Conservation (phyloP, 208 protist genomes). For the Crithidia mellificae region DNA sequence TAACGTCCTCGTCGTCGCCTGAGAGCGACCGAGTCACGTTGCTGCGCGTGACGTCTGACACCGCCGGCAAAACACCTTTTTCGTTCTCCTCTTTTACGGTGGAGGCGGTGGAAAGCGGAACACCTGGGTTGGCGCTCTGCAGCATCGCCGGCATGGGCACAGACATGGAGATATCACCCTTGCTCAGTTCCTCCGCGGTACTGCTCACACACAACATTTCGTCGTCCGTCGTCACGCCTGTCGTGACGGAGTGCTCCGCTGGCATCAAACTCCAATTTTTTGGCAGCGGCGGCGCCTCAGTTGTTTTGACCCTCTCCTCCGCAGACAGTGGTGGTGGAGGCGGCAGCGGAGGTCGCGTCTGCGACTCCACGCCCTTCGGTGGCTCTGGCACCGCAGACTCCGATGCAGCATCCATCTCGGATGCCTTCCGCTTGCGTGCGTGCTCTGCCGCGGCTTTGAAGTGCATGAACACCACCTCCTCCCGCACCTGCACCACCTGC, state of each 20-base stretch:
- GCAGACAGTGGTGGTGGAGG: not conserved
- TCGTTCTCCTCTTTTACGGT: not conserved
- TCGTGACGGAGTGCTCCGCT: not conserved
- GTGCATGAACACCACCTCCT: slow-evolving; percentile 78
- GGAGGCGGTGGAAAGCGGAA: not conserved
- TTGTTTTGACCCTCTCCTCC: too few relatives aligned
- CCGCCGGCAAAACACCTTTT: not conserved
- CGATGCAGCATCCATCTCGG: not conserved
- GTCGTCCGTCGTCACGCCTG: slow-evolving; percentile 1
- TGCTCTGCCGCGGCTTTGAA: slow-evolving; percentile 16
- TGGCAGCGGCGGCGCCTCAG: too few relatives aligned
- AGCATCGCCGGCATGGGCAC: slow-evolving; percentile 2
- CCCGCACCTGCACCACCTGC: slow-evolving; percentile 63
- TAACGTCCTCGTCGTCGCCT: not conserved
- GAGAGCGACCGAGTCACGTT: too few relatives aligned
- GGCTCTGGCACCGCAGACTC: not conserved
- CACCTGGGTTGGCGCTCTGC: too few relatives aligned
- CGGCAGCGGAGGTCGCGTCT: not conserved
- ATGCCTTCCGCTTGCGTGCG: not conserved
- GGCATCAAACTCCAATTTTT: not conserved
- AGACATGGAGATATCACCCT: slow-evolving; percentile 14
- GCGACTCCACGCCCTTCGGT: too few relatives aligned
- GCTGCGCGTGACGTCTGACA: too few relatives aligned
- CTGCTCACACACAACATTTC: not conserved
- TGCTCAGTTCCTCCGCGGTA: not conserved